Percentiles rank a stretch among this genome's conserved stretches.
Evolutionary conservation across 2,329 filamentous ascomycete species (phyloP).

Genomic region (Colletotrichum sp.): DNA sequence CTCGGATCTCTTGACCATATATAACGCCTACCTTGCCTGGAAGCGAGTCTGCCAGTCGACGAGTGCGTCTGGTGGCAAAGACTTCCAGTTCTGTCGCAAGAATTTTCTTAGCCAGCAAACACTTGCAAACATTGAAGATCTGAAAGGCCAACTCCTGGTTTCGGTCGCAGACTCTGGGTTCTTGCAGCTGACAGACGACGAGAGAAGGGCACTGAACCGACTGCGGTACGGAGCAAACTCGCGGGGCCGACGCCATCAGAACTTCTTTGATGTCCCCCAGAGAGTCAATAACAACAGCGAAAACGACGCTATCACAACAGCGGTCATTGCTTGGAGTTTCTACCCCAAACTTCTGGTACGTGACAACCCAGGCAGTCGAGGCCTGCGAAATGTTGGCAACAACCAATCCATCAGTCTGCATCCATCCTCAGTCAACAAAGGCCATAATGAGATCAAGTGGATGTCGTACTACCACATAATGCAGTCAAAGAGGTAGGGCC

Average conservation of each 20-base stretch:
- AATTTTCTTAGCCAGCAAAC: conserved; percentile 93
- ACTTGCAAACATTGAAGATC: conserved; percentile 89
- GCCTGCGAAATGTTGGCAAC: conserved; percentile 89
- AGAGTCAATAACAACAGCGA: conserved; percentile 77
- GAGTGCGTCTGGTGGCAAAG: conserved; percentile 62
- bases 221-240: conserved; percentile 63
- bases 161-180: conserved; percentile 87
- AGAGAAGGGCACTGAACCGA: conserved; percentile 72
- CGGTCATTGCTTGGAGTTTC: conserved; percentile 91
- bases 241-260: conserved; percentile 64
- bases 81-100: conserved; percentile 91
- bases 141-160: conserved; percentile 89
- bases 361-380: conserved; percentile 73
- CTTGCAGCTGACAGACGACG: conserved; percentile 74
- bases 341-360: conserved; percentile 90
- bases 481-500: conserved; percentile 79
- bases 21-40: conserved; percentile 93
- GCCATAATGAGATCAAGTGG: conserved; percentile 72
- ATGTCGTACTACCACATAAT: conserved; percentile 97
- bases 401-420: conserved; percentile 90
- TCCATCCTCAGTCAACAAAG: conserved; percentile 88
- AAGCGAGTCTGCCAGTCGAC: conserved; percentile 78
- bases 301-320: conserved; percentile 79
- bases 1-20: conserved; percentile 90
- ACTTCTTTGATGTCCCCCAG: conserved; percentile 83